Evolutionary conservation across 352 stramenopile species (phyloP), one percentile per base, ranked within the genome.

Genomic region (Pythium coloratum): DNA sequence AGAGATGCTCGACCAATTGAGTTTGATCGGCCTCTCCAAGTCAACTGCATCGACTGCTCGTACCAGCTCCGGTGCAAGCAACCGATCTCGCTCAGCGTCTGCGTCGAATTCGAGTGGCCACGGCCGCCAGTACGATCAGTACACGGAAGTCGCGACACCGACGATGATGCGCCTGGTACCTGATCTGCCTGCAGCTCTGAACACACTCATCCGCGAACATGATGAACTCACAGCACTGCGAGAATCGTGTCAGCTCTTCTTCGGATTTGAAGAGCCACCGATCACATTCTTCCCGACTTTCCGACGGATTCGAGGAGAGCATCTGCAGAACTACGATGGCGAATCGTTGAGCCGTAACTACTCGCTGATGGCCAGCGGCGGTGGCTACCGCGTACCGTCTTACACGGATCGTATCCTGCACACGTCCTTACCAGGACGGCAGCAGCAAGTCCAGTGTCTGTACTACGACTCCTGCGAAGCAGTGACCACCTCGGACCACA

Each of bases 381-480:
- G 81, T 1, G 84, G 84, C 18, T 79, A 83, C 30, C 86, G 90
- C 36, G 82, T 95, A 16, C 91, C 91, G 6, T 97, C 89, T 1
- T 97, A 96, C 76, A 97, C 91, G 8, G 91, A 97, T 59, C 84
- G 91, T 40, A 81, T 97, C 18, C 71, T 97, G n/a, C 83, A 91
- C 34, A 78, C 84, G 49, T 94, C 89, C 18, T 75, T 97, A 3
- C 73, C 81, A 0, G 85, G 84, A 9, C 72, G 80, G 53, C 47
- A 76, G 38, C 71, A 89, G 14, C 76, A 76, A 24, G 66, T 96
- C 16, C 72, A 76, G 33, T 91, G 88, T 50, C 63, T 89, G 16
- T 78, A 77, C 12, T 97, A 97, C 62, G 75, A 81, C 26, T 94
- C 85, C 38, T 95, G 85, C 57, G 89, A 96, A 65, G 60, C 57